Percentiles rank a stretch among this genome's conserved stretches.
These are phyloP conservation scores for Polygonum aviculare DNA, from an alignment of 148 eudicot species.

Conservation along the genomic window DNA sequence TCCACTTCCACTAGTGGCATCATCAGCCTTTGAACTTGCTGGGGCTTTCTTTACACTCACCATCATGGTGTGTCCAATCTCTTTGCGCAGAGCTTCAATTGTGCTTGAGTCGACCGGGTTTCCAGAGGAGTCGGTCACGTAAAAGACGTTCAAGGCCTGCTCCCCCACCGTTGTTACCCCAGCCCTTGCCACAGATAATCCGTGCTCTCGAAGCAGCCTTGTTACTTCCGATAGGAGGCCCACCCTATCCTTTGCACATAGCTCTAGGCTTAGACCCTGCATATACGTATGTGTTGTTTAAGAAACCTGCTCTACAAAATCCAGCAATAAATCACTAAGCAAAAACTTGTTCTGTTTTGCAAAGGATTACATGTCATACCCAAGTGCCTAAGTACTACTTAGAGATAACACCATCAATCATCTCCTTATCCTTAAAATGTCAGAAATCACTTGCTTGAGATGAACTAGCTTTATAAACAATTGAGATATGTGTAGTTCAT, in stretches of 20 bases:
- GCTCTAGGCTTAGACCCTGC: conserved; percentile 58
- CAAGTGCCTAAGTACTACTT: neutral
- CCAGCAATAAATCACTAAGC: neutral
- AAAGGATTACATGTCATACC: neutral
- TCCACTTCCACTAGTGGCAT: conserved; percentile 19
- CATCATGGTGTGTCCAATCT: conserved; percentile 63
- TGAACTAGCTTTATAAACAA: neutral
- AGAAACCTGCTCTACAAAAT: neutral
- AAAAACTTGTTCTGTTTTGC: neutral
- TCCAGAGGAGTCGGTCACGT: conserved; percentile 46
- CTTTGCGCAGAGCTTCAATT: conserved; percentile 48
- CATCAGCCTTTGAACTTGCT: conserved; percentile 19
- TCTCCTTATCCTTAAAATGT: no score
- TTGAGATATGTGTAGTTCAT: neutral
- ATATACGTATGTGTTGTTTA: neutral
- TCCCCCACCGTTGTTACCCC: conserved; percentile 43
- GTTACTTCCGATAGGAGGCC: conserved; percentile 53
- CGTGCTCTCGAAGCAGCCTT: conserved; percentile 47
- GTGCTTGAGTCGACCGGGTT: conserved; percentile 35
- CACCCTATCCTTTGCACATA: conserved; percentile 41
- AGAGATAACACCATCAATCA: no score
- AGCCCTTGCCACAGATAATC: conserved; percentile 42
- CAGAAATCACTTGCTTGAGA: no score
- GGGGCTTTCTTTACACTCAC: conserved; percentile 70
- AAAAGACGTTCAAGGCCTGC: conserved; percentile 43